Percentiles rank a stretch among this genome's conserved stretches.
Evolutionary conservation across 1,284 basidiomycete species (phyloP).

Genomic region (Trichosporon coremiiforme): DNA sequence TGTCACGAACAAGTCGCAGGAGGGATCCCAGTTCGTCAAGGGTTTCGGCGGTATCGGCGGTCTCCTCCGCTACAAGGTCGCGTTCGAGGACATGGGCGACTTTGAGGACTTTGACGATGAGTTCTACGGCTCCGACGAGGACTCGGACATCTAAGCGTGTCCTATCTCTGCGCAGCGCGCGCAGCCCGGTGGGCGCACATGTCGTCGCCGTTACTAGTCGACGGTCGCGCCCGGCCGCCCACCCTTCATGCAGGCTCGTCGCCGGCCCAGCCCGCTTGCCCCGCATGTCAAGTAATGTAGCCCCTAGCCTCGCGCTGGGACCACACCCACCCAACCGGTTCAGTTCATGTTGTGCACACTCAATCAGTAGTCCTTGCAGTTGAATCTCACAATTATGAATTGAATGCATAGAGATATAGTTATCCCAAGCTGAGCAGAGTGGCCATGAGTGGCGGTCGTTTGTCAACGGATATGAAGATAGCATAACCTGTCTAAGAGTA

Average conservation of each 20-base stretch:
- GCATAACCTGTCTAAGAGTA: too few relatives aligned
- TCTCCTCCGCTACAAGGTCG: slow-evolving; percentile 88
- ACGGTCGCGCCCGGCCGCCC: too few relatives aligned
- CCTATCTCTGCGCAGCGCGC: too few relatives aligned
- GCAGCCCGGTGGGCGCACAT: too few relatives aligned
- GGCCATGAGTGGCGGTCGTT: too few relatives aligned
- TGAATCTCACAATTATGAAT: slow-evolving; percentile 12
- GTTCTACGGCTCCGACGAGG: slow-evolving; percentile 57
- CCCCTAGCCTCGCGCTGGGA: not conserved
- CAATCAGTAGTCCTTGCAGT: slow-evolving; percentile 1
- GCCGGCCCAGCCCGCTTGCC: not conserved
- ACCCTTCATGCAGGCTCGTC: not conserved
- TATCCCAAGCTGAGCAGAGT: too few relatives aligned
- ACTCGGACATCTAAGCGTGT: slow-evolving; percentile 39
- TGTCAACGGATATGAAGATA: too few relatives aligned
- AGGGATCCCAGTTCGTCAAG: slow-evolving; percentile 97
- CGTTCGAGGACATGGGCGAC: slow-evolving; percentile 75
- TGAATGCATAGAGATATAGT: slow-evolving; percentile 13
- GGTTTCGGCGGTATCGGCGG: slow-evolving; percentile 99
- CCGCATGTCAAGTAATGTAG: slow-evolving; percentile 8
- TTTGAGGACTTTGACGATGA: slow-evolving; percentile 64
- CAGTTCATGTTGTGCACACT: slow-evolving; percentile 16
- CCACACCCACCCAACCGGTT: not conserved
- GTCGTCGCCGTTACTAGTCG: too few relatives aligned
- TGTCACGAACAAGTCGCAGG: slow-evolving; percentile 72